Percentiles rank a stretch among this genome's conserved stretches.
These are phyloP conservation scores for Penicillium sp. DNA, from an alignment of 2,329 filamentous ascomycete species.

Conservation along the genomic window DNA sequence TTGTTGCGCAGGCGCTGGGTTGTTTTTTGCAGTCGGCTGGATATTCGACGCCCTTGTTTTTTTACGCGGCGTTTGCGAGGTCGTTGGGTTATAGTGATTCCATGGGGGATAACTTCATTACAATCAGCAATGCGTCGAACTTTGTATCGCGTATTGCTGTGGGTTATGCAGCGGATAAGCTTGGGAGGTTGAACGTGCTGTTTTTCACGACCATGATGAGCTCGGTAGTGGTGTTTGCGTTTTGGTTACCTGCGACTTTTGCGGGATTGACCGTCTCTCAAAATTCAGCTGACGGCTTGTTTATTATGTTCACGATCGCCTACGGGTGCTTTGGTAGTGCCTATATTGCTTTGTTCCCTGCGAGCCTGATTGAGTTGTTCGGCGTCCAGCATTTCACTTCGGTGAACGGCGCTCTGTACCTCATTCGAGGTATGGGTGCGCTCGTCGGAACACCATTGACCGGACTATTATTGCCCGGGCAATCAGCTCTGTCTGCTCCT, in stretches of 20 bases:
- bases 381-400: constrained; percentile 38
- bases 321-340: constrained; percentile 42
- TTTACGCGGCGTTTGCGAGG: constrained; percentile 42
- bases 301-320: constrained; percentile 33
- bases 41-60: constrained; percentile 42
- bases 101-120: constrained; percentile 41
- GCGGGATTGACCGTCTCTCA: constrained; percentile 8
- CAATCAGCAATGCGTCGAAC: constrained; percentile 44
- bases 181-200: constrained; percentile 44
- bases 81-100: constrained; percentile 38
- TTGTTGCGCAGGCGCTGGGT: constrained; percentile 38
- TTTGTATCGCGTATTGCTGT: constrained; percentile 40
- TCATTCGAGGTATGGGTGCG: constrained; percentile 39
- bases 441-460: constrained; percentile 40
- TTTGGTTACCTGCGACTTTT: constrained; percentile 28
- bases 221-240: constrained; percentile 26
- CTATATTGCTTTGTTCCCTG: constrained; percentile 42
- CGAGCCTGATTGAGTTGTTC: constrained; percentile 39
- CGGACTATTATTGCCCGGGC: constrained; percentile 24
- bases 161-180: constrained; percentile 39
- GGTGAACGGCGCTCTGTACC: constrained; percentile 40
- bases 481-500: constrained; percentile 18
- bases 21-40: constrained; percentile 41
- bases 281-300: constrained; percentile 24
- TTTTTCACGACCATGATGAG: constrained; percentile 35